phyloP scores from a whole-genome alignment of 495 filamentous ascomycete species.

The Immersiella caudata region DNA sequence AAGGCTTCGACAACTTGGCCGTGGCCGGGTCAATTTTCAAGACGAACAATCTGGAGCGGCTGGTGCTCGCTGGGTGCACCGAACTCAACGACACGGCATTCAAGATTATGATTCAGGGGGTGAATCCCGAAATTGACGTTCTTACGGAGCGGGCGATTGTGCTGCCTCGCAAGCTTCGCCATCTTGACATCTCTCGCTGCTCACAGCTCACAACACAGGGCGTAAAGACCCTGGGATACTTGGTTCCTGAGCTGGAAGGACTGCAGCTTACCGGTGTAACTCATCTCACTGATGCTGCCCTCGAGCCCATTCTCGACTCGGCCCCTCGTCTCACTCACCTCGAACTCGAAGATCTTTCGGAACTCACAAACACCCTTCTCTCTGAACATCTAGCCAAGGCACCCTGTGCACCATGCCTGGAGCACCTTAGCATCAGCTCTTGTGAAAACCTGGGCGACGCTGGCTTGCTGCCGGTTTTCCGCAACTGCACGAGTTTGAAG shows the following conservation, averaged over 20 bases:
- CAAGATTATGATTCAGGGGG: constrained; percentile 70
- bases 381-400: constrained; percentile 70
- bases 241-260: constrained; percentile 79
- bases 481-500: constrained; percentile 66
- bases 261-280: constrained; percentile 76
- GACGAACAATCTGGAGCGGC: constrained; percentile 76
- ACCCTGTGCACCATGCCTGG: constrained; percentile 68
- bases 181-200: constrained; percentile 85
- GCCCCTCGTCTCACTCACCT: constrained; percentile 78
- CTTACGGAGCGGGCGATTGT: constrained; percentile 76
- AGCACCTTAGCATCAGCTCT: constrained; percentile 85
- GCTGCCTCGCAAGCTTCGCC: constrained; percentile 75
- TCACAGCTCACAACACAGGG: constrained; percentile 69
- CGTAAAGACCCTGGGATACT: constrained; percentile 65
- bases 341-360: constrained; percentile 82
- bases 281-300: constrained; percentile 69
- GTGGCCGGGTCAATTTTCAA: constrained; percentile 73
- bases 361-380: constrained; percentile 73
- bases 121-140: constrained; percentile 72
- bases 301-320: constrained; percentile 73
- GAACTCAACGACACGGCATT: constrained; percentile 75
- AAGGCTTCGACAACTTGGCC: constrained; percentile 71
- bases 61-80: constrained; percentile 76
- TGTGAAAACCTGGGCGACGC: constrained; percentile 83
- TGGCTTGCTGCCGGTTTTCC: constrained; percentile 83